Conservation (phyloP, 2,329 filamentous ascomycete species). For the Phoma sp. region DNA sequence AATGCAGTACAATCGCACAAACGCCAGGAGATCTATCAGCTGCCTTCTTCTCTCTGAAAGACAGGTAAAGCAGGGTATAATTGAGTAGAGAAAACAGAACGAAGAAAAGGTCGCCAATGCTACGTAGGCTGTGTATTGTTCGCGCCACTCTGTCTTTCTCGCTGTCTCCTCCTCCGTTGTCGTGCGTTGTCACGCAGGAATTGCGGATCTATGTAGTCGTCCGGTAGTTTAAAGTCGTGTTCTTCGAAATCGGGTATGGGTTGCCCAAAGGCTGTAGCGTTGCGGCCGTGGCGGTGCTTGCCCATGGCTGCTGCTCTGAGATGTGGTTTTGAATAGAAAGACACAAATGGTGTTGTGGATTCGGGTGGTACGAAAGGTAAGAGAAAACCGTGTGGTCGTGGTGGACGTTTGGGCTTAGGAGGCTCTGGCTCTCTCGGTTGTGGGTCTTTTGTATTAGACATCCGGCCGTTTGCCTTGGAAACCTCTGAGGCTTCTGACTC, state of each 20-base stretch:
- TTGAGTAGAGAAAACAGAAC: conserved; percentile 11
- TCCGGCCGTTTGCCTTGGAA: conserved; percentile 19
- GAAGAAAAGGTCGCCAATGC: background rate
- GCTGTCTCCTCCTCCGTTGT: conserved; percentile 66
- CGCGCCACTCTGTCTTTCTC: conserved; percentile 58
- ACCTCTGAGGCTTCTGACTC: conserved; percentile 46
- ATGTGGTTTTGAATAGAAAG: conserved; percentile 83
- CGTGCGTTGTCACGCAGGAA: conserved; percentile 64
- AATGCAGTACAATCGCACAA: background rate
- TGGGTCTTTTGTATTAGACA: conserved; percentile 35
- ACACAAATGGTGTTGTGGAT: conserved; percentile 72
- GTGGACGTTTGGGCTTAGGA: conserved; percentile 40
- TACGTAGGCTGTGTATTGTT: conserved; percentile 11
- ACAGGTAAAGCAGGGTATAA: conserved; percentile 20
- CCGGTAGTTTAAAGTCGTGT: conserved; percentile 76
- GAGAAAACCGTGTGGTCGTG: conserved; percentile 41
- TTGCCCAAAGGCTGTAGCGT: conserved; percentile 79
- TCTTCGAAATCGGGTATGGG: conserved; percentile 76
- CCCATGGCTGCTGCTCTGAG: conserved; percentile 81
- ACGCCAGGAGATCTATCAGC: background rate
- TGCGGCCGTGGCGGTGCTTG: conserved; percentile 72
- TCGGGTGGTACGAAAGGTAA: conserved; percentile 38
- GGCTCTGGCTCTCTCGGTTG: conserved; percentile 53
- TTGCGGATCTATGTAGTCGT: conserved; percentile 62
- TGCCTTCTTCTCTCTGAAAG: background rate